These are phyloP conservation scores for Globisporangium nodosum DNA, from an alignment of 352 stramenopile genomes.

Conservation along the genomic window DNA sequence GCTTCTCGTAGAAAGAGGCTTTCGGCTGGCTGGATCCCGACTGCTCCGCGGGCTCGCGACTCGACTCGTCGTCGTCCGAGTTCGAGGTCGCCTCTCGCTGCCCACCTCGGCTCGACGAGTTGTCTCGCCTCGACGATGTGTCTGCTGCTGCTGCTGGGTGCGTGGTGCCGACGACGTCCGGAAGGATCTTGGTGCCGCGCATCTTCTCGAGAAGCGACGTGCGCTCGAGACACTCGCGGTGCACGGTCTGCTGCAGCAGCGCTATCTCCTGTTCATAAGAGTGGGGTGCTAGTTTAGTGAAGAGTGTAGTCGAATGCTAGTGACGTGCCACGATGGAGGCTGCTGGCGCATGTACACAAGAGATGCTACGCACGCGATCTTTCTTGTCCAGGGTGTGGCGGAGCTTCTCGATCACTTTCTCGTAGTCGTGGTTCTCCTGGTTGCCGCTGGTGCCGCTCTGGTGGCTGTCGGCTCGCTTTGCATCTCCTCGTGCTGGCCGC, in stretches of 20 bases:
- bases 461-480: background rate
- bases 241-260: constrained; percentile 73
- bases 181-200: constrained; percentile 57
- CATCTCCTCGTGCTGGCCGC: background rate
- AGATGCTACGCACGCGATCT: constrained; percentile 26
- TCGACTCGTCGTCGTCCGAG: constrained; percentile 18
- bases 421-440: constrained; percentile 38
- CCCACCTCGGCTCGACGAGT: background rate
- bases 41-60: constrained; percentile 10
- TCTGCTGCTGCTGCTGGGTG: background rate
- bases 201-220: constrained; percentile 75
- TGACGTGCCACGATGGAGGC: background rate
- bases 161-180: constrained; percentile 25
- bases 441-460: constrained; percentile 14
- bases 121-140: background rate
- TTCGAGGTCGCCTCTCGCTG: constrained; percentile 10
- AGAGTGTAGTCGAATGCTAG: background rate
- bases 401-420: constrained; percentile 38
- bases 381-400: constrained; percentile 39
- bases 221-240: constrained; percentile 76
- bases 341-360: background rate
- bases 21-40: constrained; percentile 19
- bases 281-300: background rate
- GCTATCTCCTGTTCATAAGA: constrained; percentile 47
- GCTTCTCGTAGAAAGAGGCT: constrained; percentile 76